Evolutionary conservation across 2,329 filamentous ascomycete species (phyloP).

Genomic region (Phyllosticta capitalensis): DNA sequence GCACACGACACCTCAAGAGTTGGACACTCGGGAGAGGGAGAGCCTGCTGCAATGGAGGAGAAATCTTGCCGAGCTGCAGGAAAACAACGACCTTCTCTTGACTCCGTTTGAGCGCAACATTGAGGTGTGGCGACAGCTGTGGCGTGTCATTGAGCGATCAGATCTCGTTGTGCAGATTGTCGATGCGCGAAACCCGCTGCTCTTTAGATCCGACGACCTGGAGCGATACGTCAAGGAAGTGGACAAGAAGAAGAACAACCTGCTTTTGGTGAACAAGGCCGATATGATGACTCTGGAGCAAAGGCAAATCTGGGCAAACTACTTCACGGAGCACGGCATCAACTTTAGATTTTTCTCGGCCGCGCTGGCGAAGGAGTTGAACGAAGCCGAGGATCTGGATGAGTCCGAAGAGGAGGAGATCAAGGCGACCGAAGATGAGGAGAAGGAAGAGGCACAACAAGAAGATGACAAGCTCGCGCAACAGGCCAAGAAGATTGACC

Average conservation of each 20-base stretch:
- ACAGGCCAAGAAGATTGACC: slow-evolving; percentile 35
- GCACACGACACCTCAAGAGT: slow-evolving; percentile 69
- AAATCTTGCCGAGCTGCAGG: slow-evolving; percentile 83
- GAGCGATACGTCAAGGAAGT: slow-evolving; percentile 93
- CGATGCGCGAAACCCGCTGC: slow-evolving; percentile 84
- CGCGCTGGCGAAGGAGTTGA: slow-evolving; percentile 78
- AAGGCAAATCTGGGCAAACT: slow-evolving; percentile 72
- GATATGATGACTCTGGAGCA: slow-evolving; percentile 95
- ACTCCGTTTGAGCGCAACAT: slow-evolving; percentile 96
- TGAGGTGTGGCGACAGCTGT: slow-evolving; percentile 95
- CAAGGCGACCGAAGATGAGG: slow-evolving; percentile 32
- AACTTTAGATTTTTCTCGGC: slow-evolving; percentile 96
- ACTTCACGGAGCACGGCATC: slow-evolving; percentile 72
- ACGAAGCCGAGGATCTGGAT: slow-evolving; percentile 57
- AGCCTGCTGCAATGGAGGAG: slow-evolving; percentile 80
- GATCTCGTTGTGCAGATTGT: slow-evolving; percentile 97
- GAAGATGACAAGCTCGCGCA: slow-evolving; percentile 42
- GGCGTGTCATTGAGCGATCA: slow-evolving; percentile 94
- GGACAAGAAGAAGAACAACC: slow-evolving; percentile 75
- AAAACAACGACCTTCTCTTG: slow-evolving; percentile 90
- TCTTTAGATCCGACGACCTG: slow-evolving; percentile 90
- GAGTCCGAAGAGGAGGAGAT: slow-evolving; percentile 38
- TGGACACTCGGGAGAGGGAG: slow-evolving; percentile 71
- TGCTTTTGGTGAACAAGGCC: slow-evolving; percentile 94
- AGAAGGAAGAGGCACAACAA: slow-evolving; percentile 32